Evolutionary conservation across 139 green algal genomes (phyloP).

Genomic region (Eudorina sp.): DNA sequence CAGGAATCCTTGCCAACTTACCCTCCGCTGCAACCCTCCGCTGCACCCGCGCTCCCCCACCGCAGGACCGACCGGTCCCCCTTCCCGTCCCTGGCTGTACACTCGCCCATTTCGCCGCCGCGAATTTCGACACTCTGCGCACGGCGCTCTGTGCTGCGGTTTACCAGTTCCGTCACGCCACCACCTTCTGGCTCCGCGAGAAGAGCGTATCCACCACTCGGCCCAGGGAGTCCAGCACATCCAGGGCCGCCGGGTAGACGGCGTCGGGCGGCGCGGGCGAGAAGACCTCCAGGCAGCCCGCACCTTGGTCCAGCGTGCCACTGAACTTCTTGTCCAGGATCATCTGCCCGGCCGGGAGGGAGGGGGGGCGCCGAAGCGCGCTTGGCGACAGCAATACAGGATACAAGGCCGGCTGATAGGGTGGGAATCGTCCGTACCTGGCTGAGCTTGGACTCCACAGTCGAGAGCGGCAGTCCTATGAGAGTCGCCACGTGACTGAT

Average conservation of each 20-base stretch:
- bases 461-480: slow-evolving; percentile 86
- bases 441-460: slow-evolving; percentile 94
- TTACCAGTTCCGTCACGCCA: slow-evolving; percentile 43
- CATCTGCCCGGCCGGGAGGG: slow-evolving; percentile 81
- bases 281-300: slow-evolving; percentile 94
- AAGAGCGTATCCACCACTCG: slow-evolving; percentile 93
- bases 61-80: neutral
- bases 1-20: too few relatives aligned
- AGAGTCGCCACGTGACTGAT: slow-evolving; percentile 92
- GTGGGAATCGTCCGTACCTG: slow-evolving; percentile 62
- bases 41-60: neutral
- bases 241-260: slow-evolving; percentile 86
- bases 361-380: neutral
- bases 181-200: slow-evolving; percentile 79
- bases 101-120: neutral
- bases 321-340: slow-evolving; percentile 98
- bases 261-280: slow-evolving; percentile 74
- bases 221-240: slow-evolving; percentile 87
- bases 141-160: neutral
- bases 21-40: neutral
- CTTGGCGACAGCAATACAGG: too few relatives aligned
- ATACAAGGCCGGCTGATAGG: neutral
- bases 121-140: neutral
- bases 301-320: slow-evolving; percentile 93
- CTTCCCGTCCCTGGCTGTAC: neutral